Evolutionary conservation across 140 eudicot species (phyloP), one percentile per base, ranked within the genome.

Genomic region (Anethum foeniculum): DNA sequence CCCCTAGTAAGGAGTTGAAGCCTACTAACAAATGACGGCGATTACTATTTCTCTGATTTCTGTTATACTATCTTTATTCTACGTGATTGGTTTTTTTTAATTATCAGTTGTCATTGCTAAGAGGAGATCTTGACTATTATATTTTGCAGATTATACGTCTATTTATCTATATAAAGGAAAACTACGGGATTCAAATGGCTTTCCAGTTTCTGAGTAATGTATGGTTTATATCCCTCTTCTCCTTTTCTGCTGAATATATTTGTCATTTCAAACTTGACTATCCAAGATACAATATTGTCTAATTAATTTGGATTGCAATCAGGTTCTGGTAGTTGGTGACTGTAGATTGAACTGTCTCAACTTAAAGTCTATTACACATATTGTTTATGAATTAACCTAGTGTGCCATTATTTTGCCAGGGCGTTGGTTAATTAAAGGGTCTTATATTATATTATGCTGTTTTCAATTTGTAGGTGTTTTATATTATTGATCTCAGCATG

Each of bases 201-300:
- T 92, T 84, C 87, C 94, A 91, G 91, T 95, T 95, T 81, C 88
- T 95, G 86, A 91, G 96, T 91, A 95, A 92, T 88, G 99, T 95
- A 91, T 16, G 96, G 69, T 77, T 78, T 78, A 73, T 43, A 84
- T 56, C 67, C 49, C 43, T 69, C 76, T 54, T 36, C n/a, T 32
- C 30, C 41, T 34, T 68, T 67, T 32, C 71, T 62, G 71, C 71
- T 62, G 18, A 62, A 62, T 62, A 23, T 4, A 62, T 27, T 25
- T 62, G 36, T 62, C 71, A 62, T 25, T 27, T n/a, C 7, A 62
- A 60, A 27, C 28, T 21, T 7, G 1, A 54, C 62, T 54, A 54
- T 54, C 62, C 62, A 54, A 6, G 25, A 19, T 21, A 54, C 62
- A 54, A 54, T 6, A 54, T 54, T 19, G n/a, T 18, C 60, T 19